Conservation (phyloP, 1,284 basidiomycete genomes). For the Cutaneotrichosporon sp. region DNA sequence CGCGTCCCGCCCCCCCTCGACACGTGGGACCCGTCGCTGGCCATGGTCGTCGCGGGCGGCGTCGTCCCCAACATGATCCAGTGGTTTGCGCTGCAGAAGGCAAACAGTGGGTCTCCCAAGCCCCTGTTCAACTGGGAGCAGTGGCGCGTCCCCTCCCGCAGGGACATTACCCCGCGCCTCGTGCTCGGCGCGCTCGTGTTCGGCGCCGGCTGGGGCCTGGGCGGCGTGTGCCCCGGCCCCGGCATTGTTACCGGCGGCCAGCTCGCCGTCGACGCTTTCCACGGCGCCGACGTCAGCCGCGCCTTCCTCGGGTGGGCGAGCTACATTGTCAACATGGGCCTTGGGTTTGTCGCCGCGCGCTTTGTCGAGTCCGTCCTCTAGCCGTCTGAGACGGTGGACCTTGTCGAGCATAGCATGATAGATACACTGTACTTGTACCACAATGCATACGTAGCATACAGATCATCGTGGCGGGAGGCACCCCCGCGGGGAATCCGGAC, state of each 20-base stretch:
- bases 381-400: constrained; percentile 1
- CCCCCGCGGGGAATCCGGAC: too few relatives aligned
- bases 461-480: too few relatives aligned
- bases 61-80: constrained; percentile 55
- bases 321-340: constrained; percentile 17
- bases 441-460: background rate
- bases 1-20: constrained; percentile 35
- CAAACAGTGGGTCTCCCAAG: background rate
- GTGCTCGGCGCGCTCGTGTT: constrained; percentile 63
- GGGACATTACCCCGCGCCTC: constrained; percentile 59
- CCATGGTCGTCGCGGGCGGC: constrained; percentile 55
- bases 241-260: constrained; percentile 29
- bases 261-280: constrained; percentile 5
- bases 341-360: constrained; percentile 20
- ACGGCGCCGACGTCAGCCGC: constrained; percentile 3
- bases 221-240: constrained; percentile 62
- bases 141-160: constrained; percentile 41
- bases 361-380: background rate
- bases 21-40: constrained; percentile 56
- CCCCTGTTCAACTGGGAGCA: constrained; percentile 34
- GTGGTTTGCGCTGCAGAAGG: constrained; percentile 28
- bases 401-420: background rate
- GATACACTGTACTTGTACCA: background rate
- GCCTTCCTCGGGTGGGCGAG: constrained; percentile 17
- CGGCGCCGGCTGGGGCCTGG: constrained; percentile 67